Evolutionary conservation across 1,284 basidiomycete genomes (phyloP).

Genomic region (Pholiota adiposa): DNA sequence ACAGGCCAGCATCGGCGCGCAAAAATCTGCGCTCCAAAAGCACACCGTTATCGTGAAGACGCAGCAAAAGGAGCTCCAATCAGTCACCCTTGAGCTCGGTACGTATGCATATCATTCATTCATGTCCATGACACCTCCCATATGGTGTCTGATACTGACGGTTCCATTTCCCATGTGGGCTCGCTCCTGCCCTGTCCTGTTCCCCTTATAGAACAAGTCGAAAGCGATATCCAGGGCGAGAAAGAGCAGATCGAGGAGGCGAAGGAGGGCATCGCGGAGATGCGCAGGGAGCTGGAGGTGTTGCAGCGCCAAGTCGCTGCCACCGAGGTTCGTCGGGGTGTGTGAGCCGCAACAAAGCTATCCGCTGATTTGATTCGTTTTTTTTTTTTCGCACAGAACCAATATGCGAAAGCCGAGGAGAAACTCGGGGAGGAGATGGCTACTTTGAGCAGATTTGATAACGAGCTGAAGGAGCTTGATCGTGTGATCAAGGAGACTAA

Average conservation of each 20-base stretch:
- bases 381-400: no score
- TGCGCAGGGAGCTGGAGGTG: conserved; percentile 68
- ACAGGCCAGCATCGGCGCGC: conserved; percentile 77
- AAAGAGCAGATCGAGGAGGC: conserved; percentile 67
- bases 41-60: conserved; percentile 83
- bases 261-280: conserved; percentile 56
- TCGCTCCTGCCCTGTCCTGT: no score
- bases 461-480: conserved; percentile 86
- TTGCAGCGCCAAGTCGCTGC: conserved; percentile 58
- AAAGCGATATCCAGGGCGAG: conserved; percentile 74
- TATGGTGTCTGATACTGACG: neutral
- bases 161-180: neutral
- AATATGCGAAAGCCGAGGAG: conserved; percentile 64
- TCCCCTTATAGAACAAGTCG: conserved; percentile 76
- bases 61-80: conserved; percentile 89
- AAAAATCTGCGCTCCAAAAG: conserved; percentile 84
- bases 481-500: conserved; percentile 83
- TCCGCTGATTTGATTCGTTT: neutral
- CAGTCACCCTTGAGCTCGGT: conserved; percentile 87
- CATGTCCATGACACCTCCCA: neutral
- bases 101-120: conserved; percentile 26
- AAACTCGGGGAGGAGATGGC: conserved; percentile 84
- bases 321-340: conserved; percentile 51
- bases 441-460: conserved; percentile 86
- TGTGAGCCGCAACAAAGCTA: neutral